Evolutionary conservation across 2,329 filamentous ascomycete genomes (phyloP).

Genomic region (Ilyonectria sp.): DNA sequence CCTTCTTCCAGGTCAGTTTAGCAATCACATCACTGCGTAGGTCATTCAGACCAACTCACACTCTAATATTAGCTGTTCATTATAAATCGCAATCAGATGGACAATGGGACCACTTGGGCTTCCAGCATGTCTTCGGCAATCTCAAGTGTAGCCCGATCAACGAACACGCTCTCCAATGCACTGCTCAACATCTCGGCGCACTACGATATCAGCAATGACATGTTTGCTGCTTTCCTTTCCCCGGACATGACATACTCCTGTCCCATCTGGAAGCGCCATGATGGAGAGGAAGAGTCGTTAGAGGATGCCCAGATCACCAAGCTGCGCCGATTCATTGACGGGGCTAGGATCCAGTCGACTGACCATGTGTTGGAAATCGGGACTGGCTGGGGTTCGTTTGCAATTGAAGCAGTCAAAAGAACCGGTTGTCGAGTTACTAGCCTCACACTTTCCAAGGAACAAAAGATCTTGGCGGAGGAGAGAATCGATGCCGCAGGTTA

Average conservation of each 20-base stretch:
- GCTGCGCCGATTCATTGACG: conserved; percentile 75
- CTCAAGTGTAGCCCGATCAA: conserved; percentile 69
- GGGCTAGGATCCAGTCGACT: conserved; percentile 72
- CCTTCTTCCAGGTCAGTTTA: conserved; percentile 74
- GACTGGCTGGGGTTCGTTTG: conserved; percentile 82
- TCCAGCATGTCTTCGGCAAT: conserved; percentile 72
- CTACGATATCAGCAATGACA: conserved; percentile 83
- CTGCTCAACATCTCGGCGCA: conserved; percentile 79
- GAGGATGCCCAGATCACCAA: conserved; percentile 79
- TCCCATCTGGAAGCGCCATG: conserved; percentile 69
- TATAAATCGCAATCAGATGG: conserved; percentile 74
- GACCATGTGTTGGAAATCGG: conserved; percentile 84
- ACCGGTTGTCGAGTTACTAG: conserved; percentile 80
- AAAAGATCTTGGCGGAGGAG: conserved; percentile 77
- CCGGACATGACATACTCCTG: conserved; percentile 85
- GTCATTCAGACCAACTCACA: not conserved
- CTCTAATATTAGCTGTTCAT: conserved; percentile 75
- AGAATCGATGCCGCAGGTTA: conserved; percentile 75
- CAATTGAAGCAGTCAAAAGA: conserved; percentile 76
- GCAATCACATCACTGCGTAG: not conserved
- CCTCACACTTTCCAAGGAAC: conserved; percentile 78
- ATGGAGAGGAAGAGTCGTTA: conserved; percentile 66
- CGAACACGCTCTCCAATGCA: conserved; percentile 71
- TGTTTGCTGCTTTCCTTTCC: conserved; percentile 82
- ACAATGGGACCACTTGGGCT: conserved; percentile 75